Evolutionary conservation across 129 eudicot genomes (phyloP), one percentile per base, ranked within the genome.

Genomic region (Rutidosis leptorrhynchoides): DNA sequence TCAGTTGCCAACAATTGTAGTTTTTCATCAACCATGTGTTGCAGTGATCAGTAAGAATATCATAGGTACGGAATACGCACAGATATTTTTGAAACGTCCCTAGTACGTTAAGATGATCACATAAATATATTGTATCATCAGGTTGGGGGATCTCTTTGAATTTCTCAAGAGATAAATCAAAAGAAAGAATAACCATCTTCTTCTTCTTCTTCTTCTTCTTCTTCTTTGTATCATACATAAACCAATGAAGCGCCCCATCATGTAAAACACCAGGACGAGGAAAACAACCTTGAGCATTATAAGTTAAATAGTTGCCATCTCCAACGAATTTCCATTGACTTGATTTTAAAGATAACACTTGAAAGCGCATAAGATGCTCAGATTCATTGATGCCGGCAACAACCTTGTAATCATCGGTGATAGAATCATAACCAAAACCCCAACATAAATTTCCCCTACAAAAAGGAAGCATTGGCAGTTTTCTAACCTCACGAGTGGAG

Each of bases 341-440:
- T n/a, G n/a, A n/a, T n/a, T n/a, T n/a, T n/a, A n/a, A n/a, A n/a
- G n/a, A n/a, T n/a, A n/a, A n/a, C n/a, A n/a, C n/a, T n/a, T n/a
- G n/a, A n/a, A n/a, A n/a, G n/a, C n/a, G n/a, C n/a, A n/a, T n/a
- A n/a, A n/a, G n/a, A n/a, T n/a, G n/a, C n/a, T n/a, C n/a, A n/a
- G n/a, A n/a, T n/a, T n/a, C n/a, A n/a, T n/a, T n/a, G n/a, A n/a
- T n/a, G n/a, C n/a, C n/a, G n/a, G n/a, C n/a, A n/a, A n/a, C n/a
- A n/a, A n/a, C n/a, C n/a, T n/a, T n/a, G n/a, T n/a, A n/a, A n/a
- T n/a, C n/a, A n/a, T n/a, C n/a, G n/a, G n/a, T n/a, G n/a, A n/a
- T n/a, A n/a, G n/a, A n/a, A n/a, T n/a, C n/a, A n/a, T n/a, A 17
- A 49, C 55, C 55, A 49, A 49, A 49, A 49, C 55, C 55, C 55